Conservation (phyloP, 768 basidiomycete genomes). For the Rhizopogon vinicolor region DNA sequence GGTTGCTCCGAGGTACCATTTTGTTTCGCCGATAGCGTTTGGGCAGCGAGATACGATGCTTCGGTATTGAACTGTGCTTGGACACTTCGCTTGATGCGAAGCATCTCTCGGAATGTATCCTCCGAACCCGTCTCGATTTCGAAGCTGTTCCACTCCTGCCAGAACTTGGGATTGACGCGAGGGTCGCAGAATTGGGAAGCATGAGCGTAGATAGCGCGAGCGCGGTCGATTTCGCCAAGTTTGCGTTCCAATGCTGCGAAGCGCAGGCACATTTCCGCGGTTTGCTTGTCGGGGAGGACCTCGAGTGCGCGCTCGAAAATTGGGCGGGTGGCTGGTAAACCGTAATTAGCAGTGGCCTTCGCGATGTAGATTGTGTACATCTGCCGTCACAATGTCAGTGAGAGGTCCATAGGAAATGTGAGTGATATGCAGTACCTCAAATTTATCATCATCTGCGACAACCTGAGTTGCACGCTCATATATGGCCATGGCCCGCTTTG, state of each 20-base stretch:
- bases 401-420: neutral
- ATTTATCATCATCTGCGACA: slow-evolving; percentile 88
- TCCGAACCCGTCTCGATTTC: slow-evolving; percentile 99
- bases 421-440: slow-evolving; percentile 59
- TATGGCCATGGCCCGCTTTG: slow-evolving; percentile 93
- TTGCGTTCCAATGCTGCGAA: slow-evolving; percentile 96
- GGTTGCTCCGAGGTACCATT: slow-evolving; percentile 43
- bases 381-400: slow-evolving; percentile 33
- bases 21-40: slow-evolving; percentile 70
- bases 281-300: slow-evolving; percentile 87
- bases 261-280: slow-evolving; percentile 95
- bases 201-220: slow-evolving; percentile 93
- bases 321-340: slow-evolving; percentile 90
- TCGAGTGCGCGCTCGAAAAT: slow-evolving; percentile 97
- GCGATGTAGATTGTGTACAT: slow-evolving; percentile 98
- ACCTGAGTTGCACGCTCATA: slow-evolving; percentile 89
- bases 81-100: slow-evolving; percentile 95
- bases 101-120: slow-evolving; percentile 95
- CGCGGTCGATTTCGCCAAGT: slow-evolving; percentile 97
- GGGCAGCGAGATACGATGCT: slow-evolving; percentile 87
- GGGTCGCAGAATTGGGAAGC: slow-evolving; percentile 99
- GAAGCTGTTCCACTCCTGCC: slow-evolving; percentile 96
- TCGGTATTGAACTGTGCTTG: slow-evolving; percentile 99
- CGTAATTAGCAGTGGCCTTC: slow-evolving; percentile 93
- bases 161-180: slow-evolving; percentile 85